Base-by-base conservation (phyloP, 2,329 filamentous ascomycete species). In the Ascochyta pisi region DNA sequence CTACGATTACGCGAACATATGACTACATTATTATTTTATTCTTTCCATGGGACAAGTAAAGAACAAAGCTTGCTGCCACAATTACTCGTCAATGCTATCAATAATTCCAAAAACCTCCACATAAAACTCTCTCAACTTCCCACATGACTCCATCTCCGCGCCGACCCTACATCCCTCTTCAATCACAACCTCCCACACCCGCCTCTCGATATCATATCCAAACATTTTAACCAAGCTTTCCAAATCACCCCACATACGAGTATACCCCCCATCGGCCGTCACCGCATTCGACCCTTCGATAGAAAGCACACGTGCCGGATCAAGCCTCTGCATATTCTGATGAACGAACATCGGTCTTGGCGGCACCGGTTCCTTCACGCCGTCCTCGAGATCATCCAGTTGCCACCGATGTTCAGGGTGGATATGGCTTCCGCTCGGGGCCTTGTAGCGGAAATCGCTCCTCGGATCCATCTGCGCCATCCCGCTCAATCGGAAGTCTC, bases 131-230 rank as follows among this genome's bases (percentile, higher is more conserved):
- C 33, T 42, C 0, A 70, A 15, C 16, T 46, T 38, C 22, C 38
- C 55, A 38, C 67, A 71, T 19, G 39, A 40, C 24, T 60, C 58
- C 10, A 43, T 52, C 34, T 16, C 47, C 1, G 26, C 22, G 22
- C 64, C 43, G 6, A 33, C 41, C 43, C 63, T 64, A 49, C 69
- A 72, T 2, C 61, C 65, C 27, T 67, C 65, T 19, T 66, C 60
- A 3, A 49, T 31, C 6, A 71, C 40, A 5, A 60, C 61, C 12
- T 66, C 63, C 68, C 68, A 72, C 27, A 69, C 4, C n/a, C 53
- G 35, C 34, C 52, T 53, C 51, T 72, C 69, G n/a, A 68, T 48
- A 39, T 72, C 68, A 26, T 59, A 64, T 8, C 64, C 68, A 37
- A 70, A 60, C 34, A 53, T 40, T n/a, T 56, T 47, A 2, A 61